Percentiles rank a stretch among this genome's conserved stretches.
phyloP scores from a whole-genome alignment of 345 rosid genomes.

The Linum trigynum region DNA sequence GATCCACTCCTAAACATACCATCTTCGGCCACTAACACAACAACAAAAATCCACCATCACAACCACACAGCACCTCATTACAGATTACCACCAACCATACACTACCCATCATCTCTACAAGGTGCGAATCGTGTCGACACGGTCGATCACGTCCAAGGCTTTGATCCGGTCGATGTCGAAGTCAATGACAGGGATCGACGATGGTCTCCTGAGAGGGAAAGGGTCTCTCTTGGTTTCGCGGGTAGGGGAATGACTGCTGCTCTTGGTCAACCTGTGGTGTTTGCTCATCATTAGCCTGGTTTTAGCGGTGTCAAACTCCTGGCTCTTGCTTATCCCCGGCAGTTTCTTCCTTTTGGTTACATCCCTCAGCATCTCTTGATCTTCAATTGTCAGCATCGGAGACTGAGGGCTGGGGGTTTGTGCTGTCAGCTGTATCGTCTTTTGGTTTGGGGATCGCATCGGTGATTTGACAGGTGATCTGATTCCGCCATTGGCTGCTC shows the following conservation, averaged over 20 bases:
- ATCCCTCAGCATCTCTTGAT: constrained; percentile 89
- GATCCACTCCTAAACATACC: no score
- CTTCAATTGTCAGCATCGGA: constrained; percentile 57
- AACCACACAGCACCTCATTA: no score
- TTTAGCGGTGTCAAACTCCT: constrained; percentile 57
- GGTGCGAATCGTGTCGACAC: constrained; percentile 68
- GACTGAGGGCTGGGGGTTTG: constrained; percentile 27
- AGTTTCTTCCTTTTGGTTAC: constrained; percentile 71
- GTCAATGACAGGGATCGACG: constrained; percentile 58
- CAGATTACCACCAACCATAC: not conserved
- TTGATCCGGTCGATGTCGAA: constrained; percentile 73
- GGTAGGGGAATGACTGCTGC: constrained; percentile 84
- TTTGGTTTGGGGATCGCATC: constrained; percentile 62
- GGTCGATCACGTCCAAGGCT: constrained; percentile 84
- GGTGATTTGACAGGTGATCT: constrained; percentile 90
- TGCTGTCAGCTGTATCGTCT: constrained; percentile 35
- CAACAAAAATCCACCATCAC: no score
- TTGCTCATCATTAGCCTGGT: constrained; percentile 32
- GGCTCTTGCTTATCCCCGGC: constrained; percentile 96
- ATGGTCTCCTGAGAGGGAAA: constrained; percentile 57
- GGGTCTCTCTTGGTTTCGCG: constrained; percentile 45
- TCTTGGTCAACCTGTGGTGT: constrained; percentile 81
- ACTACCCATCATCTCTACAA: constrained; percentile 18
- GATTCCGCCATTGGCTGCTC: constrained; percentile 54
- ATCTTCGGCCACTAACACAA: no score